Percentiles rank a stretch among this genome's conserved stretches.
Evolutionary conservation across 768 basidiomycete genomes (phyloP).

Genomic region (Calocybe cyanea): DNA sequence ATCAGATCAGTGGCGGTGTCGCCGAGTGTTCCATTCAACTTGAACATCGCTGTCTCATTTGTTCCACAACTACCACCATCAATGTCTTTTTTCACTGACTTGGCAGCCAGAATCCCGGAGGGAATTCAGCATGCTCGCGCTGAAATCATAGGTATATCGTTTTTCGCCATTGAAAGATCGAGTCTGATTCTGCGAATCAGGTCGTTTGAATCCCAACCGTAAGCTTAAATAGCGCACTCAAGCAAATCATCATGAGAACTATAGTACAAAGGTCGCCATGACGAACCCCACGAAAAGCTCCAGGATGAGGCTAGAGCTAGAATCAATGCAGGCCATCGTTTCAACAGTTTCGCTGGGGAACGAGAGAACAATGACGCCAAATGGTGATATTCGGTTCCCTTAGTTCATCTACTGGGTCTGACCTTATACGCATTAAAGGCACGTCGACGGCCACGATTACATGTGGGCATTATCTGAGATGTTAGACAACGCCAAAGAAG

Average conservation of each 20-base stretch:
- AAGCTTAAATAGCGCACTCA: slow-evolving; percentile 8
- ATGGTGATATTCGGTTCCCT: slow-evolving; percentile 59
- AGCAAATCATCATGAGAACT: not conserved
- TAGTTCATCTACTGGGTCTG: not conserved
- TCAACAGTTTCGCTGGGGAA: slow-evolving; percentile 77
- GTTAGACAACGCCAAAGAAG: slow-evolving; percentile 76
- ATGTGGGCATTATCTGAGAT: slow-evolving; percentile 93
- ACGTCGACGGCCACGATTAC: slow-evolving; percentile 95
- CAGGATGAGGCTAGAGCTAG: slow-evolving; percentile 68
- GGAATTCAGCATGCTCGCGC: slow-evolving; percentile 36
- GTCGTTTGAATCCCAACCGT: slow-evolving; percentile 46
- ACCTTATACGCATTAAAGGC: slow-evolving; percentile 39
- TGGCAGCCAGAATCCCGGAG: slow-evolving; percentile 26
- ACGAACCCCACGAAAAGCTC: slow-evolving; percentile 67
- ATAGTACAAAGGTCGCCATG: slow-evolving; percentile 54
- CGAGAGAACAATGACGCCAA: slow-evolving; percentile 73
- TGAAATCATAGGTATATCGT: slow-evolving; percentile 31
- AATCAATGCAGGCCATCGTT: slow-evolving; percentile 81
- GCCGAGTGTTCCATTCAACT: slow-evolving; percentile 3
- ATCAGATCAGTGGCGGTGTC: not conserved
- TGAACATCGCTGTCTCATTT: not conserved
- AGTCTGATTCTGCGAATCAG: slow-evolving; percentile 19
- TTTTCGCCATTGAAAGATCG: not conserved
- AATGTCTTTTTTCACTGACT: slow-evolving; percentile 27
- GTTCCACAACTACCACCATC: not conserved